A percentile compares a stretch with the other conserved stretches of the same genome.
Evolutionary conservation across 208 protist species (phyloP).

Genomic region (Leishmania turanica): DNA sequence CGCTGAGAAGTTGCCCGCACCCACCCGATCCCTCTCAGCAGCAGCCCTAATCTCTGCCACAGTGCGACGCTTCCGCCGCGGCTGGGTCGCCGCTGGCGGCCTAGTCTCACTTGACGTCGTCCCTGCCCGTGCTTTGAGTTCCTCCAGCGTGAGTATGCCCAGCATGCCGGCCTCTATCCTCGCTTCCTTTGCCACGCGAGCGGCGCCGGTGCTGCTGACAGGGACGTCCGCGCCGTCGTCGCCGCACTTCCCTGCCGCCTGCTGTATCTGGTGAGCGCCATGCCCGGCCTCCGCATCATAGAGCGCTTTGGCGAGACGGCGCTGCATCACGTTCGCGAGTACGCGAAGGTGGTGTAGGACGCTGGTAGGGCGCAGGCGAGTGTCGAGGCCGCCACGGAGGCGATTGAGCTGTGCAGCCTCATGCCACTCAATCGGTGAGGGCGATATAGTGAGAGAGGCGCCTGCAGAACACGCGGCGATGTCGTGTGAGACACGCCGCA

Average conservation of each 20-base stretch:
- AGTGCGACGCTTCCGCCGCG: slow-evolving; percentile 15
- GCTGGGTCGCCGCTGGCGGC: neutral
- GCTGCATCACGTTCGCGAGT: slow-evolving; percentile 47
- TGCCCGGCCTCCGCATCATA: neutral
- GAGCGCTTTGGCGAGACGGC: slow-evolving; percentile 37
- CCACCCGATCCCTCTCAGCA: neutral
- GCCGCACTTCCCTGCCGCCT: neutral
- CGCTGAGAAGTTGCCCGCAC: neutral
- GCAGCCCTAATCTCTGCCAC: slow-evolving; percentile 3
- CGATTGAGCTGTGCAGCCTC: slow-evolving; percentile 17
- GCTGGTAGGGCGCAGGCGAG: slow-evolving; percentile 36
- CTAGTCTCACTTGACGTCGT: neutral
- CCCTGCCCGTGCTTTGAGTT: slow-evolving; percentile 36
- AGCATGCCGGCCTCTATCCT: slow-evolving; percentile 22
- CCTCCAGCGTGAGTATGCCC: slow-evolving; percentile 47
- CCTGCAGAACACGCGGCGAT: neutral
- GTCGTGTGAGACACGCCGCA: neutral
- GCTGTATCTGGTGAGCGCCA: neutral
- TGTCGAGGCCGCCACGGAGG: slow-evolving; percentile 25
- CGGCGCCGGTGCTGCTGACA: neutral
- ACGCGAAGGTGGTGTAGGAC: slow-evolving; percentile 54
- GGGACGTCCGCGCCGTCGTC: neutral
- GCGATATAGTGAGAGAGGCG: neutral
- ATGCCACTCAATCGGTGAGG: slow-evolving; percentile 7
- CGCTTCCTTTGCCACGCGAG: slow-evolving; percentile 10